Conservation (phyloP, 257 asterid genomes). For the Petunia secreta region DNA sequence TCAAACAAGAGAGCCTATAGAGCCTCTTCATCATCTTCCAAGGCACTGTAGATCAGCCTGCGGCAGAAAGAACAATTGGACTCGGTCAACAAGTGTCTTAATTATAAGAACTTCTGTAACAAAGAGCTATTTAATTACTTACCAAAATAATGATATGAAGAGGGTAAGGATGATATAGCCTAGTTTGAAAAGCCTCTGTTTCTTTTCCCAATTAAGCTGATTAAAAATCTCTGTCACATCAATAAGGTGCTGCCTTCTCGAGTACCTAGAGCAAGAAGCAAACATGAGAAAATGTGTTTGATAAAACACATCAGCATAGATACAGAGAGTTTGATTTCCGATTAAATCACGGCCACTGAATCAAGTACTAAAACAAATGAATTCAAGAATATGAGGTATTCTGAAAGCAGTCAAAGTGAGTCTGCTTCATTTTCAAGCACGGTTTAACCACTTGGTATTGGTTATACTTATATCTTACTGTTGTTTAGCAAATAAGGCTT, state of each 20-base stretch:
- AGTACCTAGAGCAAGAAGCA: slow-evolving; percentile 56
- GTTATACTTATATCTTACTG: not conserved
- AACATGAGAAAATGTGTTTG: not conserved
- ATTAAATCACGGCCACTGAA: slow-evolving; percentile 6
- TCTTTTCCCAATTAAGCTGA: slow-evolving; percentile 82
- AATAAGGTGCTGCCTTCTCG: slow-evolving; percentile 63
- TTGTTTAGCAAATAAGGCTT: not conserved
- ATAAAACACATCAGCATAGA: not conserved
- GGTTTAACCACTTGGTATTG: slow-evolving; percentile 3
- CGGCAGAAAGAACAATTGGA: slow-evolving; percentile 26
- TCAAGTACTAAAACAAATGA: not conserved
- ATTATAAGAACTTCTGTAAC: not conserved
- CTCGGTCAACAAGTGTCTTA: not conserved
- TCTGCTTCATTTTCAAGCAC: not conserved
- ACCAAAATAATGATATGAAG: slow-evolving; percentile 91
- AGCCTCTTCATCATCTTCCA: slow-evolving; percentile 71
- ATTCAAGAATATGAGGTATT: not conserved
- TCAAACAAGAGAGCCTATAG: slow-evolving; percentile 15
- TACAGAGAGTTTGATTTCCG: not conserved
- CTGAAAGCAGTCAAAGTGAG: not conserved
- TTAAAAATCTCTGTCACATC: slow-evolving; percentile 96
- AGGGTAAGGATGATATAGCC: slow-evolving; percentile 71
- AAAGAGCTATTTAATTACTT: slow-evolving; percentile 30
- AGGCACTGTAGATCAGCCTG: slow-evolving; percentile 85
- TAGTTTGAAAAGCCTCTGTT: slow-evolving; percentile 81